Evolutionary conservation across 257 asterid genomes (phyloP).

Genomic region (Jacaranda copaia): DNA sequence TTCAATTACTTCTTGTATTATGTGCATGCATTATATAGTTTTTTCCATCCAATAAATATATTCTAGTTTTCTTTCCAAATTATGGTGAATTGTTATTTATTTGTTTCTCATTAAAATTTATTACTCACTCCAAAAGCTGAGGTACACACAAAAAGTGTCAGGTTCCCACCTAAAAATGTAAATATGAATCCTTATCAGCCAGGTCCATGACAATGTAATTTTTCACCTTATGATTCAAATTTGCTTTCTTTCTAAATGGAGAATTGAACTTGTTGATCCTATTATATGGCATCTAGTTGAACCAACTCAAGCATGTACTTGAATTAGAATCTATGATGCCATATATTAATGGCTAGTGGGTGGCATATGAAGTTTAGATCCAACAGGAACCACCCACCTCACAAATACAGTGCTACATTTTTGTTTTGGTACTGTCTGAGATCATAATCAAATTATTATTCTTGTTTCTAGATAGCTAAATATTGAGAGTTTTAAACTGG

Average conservation of each 20-base stretch:
- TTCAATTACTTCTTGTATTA: not conserved
- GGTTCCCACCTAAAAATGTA: slow-evolving; percentile 35
- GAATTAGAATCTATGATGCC: slow-evolving; percentile 47
- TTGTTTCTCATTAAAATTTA: slow-evolving; percentile 26
- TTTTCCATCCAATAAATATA: not conserved
- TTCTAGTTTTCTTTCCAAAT: not conserved
- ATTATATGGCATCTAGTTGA: slow-evolving; percentile 30
- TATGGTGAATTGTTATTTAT: slow-evolving; percentile 1
- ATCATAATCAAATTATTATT: not conserved
- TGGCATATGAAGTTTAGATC: slow-evolving; percentile 44
- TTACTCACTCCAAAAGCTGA: slow-evolving; percentile 33
- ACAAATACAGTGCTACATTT: not conserved
- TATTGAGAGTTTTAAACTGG: not conserved
- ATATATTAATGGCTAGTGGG: slow-evolving; percentile 55
- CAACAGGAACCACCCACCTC: slow-evolving; percentile 28
- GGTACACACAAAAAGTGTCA: slow-evolving; percentile 48
- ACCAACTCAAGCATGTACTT: slow-evolving; percentile 44
- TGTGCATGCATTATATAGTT: not conserved
- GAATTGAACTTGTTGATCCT: slow-evolving; percentile 23
- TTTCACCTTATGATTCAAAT: slow-evolving; percentile 21
- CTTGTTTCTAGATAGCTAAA: not conserved
- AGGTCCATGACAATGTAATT: slow-evolving; percentile 25
- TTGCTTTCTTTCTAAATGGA: slow-evolving; percentile 25
- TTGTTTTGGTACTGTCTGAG: not conserved
- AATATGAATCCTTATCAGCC: slow-evolving; percentile 35